Evolutionary conservation across 139 green algal species (phyloP), one percentile per base, ranked within the genome.

Genomic region (Coelastrella sp.): DNA sequence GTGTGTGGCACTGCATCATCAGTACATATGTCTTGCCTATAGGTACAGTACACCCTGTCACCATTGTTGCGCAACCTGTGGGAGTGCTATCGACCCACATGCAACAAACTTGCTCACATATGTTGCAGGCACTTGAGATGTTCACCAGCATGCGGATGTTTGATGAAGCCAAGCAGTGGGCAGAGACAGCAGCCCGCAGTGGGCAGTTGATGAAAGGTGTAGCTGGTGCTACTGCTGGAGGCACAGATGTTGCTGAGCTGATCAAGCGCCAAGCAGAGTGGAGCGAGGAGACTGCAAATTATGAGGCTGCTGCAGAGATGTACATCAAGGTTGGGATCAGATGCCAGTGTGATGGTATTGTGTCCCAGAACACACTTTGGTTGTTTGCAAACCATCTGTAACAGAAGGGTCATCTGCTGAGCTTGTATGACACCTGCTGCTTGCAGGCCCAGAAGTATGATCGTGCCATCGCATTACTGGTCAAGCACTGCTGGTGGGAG

Each of bases 141-240:
- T 97, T 96, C 87, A 89, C 64, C 34, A 94, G 96, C 90, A 86
- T 98, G 84, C 90, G 94, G 11, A 91, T 94, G 89, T 96, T 96
- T 88, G 92, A 95, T 50, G 92, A 96, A 81, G 94, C 94, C 38
- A 94, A 94, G 84, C 89, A 92, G 62, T 95, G 91, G 93, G 92
- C 94, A 32, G 90, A 96, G 85, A 86, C 95, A 85, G 93, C 88
- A 71, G 89, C 89, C 3, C 76, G 83, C 71, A 90, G 69, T 17
- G 73, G 80, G 4, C 27, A 43, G 32, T 21, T 34, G 13, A 19
- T 7, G 11, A 74, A 76, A 9, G 60, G 40, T 38, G 63, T 17
- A 43, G 43, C 21, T 4, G 41, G 43, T 66, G 62, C 17, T 69
- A 35, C 11, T 32, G 79, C 41, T 19, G 51, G 34, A 2, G 66